A percentile compares a stretch with the other conserved stretches of the same genome.
Conservation (phyloP, 148 eudicot genomes). For the Rhododendron simsii region DNA sequence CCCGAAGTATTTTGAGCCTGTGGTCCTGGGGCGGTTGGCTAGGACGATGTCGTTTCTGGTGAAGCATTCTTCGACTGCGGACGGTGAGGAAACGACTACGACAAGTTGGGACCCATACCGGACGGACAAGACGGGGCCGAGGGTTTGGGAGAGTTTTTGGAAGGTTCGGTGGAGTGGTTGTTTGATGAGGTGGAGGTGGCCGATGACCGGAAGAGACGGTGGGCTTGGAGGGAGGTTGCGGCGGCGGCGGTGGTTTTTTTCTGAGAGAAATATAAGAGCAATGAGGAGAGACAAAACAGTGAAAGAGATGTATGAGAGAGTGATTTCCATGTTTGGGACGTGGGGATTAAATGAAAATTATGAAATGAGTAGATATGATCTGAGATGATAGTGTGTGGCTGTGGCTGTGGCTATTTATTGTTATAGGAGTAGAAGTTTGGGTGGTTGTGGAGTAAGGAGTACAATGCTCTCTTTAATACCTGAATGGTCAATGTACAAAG, state of each 20-base stretch:
- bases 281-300: neutral
- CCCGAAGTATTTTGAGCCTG: neutral
- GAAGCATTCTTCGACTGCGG: constrained; percentile 3
- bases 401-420: neutral
- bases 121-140: neutral
- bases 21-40: neutral
- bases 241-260: neutral
- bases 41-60: constrained; percentile 4
- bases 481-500: too few relatives aligned
- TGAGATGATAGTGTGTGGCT: neutral
- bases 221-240: constrained; percentile 11
- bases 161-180: constrained; percentile 2
- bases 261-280: neutral
- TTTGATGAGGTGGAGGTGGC: constrained; percentile 14
- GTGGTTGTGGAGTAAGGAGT: too few relatives aligned
- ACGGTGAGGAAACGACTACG: neutral
- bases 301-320: neutral
- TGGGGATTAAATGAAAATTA: too few relatives aligned
- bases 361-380: neutral
- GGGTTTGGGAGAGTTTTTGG: neutral
- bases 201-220: constrained; percentile 3
- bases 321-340: neutral
- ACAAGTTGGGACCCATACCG: neutral
- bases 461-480: too few relatives aligned
- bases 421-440: neutral